Evolutionary conservation across 805 yeast species (phyloP).

Genomic region (Metschnikowia shivogae): DNA sequence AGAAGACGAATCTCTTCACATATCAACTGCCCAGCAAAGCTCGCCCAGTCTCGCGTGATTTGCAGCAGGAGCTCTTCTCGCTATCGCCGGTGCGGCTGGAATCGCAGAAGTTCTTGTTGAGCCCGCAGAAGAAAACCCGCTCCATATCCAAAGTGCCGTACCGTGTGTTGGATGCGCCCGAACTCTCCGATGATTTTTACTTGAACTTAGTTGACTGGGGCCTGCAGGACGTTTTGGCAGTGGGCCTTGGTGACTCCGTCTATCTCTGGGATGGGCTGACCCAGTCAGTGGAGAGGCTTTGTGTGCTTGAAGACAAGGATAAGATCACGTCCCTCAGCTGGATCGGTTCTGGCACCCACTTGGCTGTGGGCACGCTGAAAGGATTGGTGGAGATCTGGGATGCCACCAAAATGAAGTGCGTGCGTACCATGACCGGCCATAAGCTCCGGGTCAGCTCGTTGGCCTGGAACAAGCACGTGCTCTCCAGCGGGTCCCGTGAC

Average conservation of each 20-base stretch:
- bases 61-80: constrained; percentile 73
- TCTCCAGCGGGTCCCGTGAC: constrained; percentile 86
- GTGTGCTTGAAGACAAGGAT: constrained; percentile 68
- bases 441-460: constrained; percentile 76
- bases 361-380: constrained; percentile 84
- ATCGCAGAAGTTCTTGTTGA: constrained; percentile 69
- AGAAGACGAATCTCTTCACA: constrained; percentile 60
- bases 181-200: constrained; percentile 88
- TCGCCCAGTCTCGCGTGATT: constrained; percentile 58
- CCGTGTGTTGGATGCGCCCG: constrained; percentile 94
- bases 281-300: constrained; percentile 76
- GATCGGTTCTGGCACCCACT: constrained; percentile 92
- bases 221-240: constrained; percentile 79
- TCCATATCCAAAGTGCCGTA: constrained; percentile 83
- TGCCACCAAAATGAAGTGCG: constrained; percentile 72
- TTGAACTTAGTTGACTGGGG: constrained; percentile 96
- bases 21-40: constrained; percentile 68
- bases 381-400: constrained; percentile 96
- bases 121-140: constrained; percentile 78
- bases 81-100: constrained; percentile 87
- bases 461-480: constrained; percentile 90
- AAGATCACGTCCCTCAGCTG: constrained; percentile 80
- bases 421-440: constrained; percentile 92
- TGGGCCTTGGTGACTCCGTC: constrained; percentile 83
- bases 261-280: constrained; percentile 88